Evolutionary conservation across 805 yeast species (phyloP), one percentile per base, ranked within the genome.

Genomic region (Candida tallmaniae): DNA sequence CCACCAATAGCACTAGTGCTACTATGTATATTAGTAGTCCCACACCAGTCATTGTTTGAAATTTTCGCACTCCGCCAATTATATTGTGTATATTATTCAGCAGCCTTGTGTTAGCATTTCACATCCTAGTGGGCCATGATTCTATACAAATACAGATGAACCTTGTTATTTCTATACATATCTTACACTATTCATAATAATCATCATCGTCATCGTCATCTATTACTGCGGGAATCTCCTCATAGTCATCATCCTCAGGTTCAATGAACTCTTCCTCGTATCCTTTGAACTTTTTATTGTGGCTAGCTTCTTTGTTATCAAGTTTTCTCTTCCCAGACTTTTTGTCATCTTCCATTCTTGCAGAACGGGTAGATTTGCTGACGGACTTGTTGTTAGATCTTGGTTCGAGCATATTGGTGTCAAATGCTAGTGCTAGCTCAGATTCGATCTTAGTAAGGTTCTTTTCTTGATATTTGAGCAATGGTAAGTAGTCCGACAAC

Each of bases 391-490:
- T 8, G 7, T 21, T 11, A 8, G 7, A 7, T 21, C 7, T 21
- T 21, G 11, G 23, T 11, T 8, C 11, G 7, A 8, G 23, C 7
- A 21, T 31, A 10, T 40, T 35, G 8, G 25, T 25, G 12, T 24
- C 16, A 24, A 22, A 24, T 21, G 23, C 13, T 4, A 10, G 10
- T 21, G 34, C 18, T 27, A 24, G n/a, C n/a, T n/a, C n/a, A 6
- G 12, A 12, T 8, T 24, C n/a, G 7, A 11, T 24, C 27, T n/a
- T n/a, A 13, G 33, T 36, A 11, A n/a, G n/a, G 23, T 28, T 21
- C 14, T 34, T 33, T 27, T 57, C 62, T 35, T 59, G 64, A 26
- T 48, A 46, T 24, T 32, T 35, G 15, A 64, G 32, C 13, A 63
- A 44, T 1, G 62, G 61, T n/a, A 53, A 39, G 2, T 60, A 35